Base-by-base conservation (phyloP, 139 green algal species). In the Volvox reticuliferus region DNA sequence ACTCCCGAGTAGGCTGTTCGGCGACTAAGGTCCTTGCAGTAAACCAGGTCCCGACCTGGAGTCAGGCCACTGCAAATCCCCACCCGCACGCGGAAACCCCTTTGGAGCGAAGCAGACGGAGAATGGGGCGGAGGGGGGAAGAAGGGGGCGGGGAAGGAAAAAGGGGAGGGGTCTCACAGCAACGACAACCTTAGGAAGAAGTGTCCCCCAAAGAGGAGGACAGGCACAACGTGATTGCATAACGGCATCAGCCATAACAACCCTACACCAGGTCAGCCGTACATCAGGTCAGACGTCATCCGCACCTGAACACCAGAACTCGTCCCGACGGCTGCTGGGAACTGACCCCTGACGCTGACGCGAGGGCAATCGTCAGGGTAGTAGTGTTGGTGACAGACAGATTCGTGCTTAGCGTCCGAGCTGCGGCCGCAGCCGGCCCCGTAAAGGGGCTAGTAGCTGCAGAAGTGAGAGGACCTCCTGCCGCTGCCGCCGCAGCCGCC, bases 1-100 rank as follows among this genome's bases (percentile, higher is more conserved):
- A 21, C 37, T 0, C 85, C 85, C 69, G 85, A 89, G 85, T 89
- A 89, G 36, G 85, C 85, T 30, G 62, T 89, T 2, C 85, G 69
- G 69, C 85, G 37, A 37, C 85, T 55, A 19, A 82, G 37, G 69
- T 71, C 85, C 85, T 89, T 89, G 26, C 71, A 55, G 85, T 89
- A 82, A 44, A 89, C 85, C 85, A 89, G 28, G 44, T 89, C 85
- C 1, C 85, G 85, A 2, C 85, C 85, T n/a, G 28, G n/a, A 28
- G 71, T 37, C 44, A 89, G 85, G 12, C 85, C 85, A 20, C 62
- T 80, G 69, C 33, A 67, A 14, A 89, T 26, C 19, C 85, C 85
- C 37, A 82, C 37, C 19, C 85, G 85, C 69, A 89, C 85, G 0
- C 85, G 85, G 37, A 89, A 82, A 44, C 85, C 85, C 69, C 85